Evolutionary conservation across 192 early-diverging fungal species (phyloP), one percentile per base, ranked within the genome.

Genomic region (Geranomyces variabilis): DNA sequence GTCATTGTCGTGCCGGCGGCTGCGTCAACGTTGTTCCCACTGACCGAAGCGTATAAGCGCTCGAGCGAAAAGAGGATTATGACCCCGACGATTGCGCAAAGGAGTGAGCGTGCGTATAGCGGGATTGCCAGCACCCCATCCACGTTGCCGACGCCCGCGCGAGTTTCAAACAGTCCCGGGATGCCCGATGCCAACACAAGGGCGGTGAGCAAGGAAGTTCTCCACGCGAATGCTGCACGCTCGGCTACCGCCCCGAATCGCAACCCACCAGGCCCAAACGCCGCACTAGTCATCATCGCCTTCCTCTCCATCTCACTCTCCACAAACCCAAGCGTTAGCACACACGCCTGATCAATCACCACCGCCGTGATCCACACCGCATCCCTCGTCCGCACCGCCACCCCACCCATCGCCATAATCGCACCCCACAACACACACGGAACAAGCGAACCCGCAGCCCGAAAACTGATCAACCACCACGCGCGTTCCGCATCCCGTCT

Each of bases 401-500:
- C 24, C 9, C 49, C n/a, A 12, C 36, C 70, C 15, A 72, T 14
- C 9, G 44, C 61, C 48, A 72, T 12, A 30, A 21, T 30, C 1
- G 29, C 49, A 10, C 44, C 51, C 70, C 70, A 72, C 5, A 72
- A 29, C 15, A 65, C 33, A 28, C 61, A 63, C 8, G 70, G 70
- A 3, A 43, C 29, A 13, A 72, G 31, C 15, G 53, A 14, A 8
- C 1, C 17, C 9, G 60, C 62, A 7, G 70, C 70, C 0, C 70
- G 59, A 9, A 64, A 21, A 21, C 59, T 44, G 12, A 70, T 48
- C 48, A 72, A 17, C 70, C 70, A 72, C 70, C 70, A 72, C 10
- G 46, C 47, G 26, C 62, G 36, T 29, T 46, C 44, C 43, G 48
- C 22, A 10, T 22, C 46, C 15, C 21, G 17, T 34, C 17, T 3